Evolutionary conservation across 768 basidiomycete genomes (phyloP).

Genomic region (Phanerochaete carnosa): DNA sequence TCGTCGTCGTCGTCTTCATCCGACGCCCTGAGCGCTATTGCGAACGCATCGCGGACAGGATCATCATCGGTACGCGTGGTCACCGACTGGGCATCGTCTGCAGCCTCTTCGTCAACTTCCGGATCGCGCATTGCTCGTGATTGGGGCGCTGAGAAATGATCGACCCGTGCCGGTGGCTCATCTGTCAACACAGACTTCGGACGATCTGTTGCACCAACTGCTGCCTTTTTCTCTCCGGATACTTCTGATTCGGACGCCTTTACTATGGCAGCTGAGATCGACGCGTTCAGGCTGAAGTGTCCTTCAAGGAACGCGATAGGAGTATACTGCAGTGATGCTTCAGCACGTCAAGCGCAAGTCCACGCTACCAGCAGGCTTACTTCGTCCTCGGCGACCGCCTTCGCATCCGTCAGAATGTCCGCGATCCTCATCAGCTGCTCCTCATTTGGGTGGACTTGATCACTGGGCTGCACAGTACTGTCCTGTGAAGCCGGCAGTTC

Average conservation of each 20-base stretch:
- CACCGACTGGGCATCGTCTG: constrained; percentile 65
- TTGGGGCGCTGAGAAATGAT: constrained; percentile 20
- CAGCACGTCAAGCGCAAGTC: not conserved
- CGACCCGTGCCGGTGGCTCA: not conserved
- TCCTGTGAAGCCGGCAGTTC: not conserved
- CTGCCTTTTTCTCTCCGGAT: not conserved
- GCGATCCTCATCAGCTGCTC: constrained; percentile 93
- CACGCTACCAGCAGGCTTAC: constrained; percentile 33
- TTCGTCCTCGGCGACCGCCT: constrained; percentile 52
- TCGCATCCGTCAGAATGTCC: constrained; percentile 77
- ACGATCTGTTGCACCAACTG: not conserved
- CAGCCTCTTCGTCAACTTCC: constrained; percentile 20
- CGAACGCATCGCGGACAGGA: constrained; percentile 67
- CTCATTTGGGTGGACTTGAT: constrained; percentile 82
- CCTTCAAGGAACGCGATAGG: constrained; percentile 19
- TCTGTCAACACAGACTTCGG: not conserved
- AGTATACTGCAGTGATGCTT: constrained; percentile 16
- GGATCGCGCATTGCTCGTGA: constrained; percentile 9
- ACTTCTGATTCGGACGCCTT: not conserved
- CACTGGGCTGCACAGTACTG: constrained; percentile 1
- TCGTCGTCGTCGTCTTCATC: constrained; percentile 49
- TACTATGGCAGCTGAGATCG: not conserved
- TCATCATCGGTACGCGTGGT: constrained; percentile 82
- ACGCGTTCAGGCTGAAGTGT: constrained; percentile 11
- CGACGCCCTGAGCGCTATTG: constrained; percentile 40